These are phyloP conservation scores for Beauveria sp. DNA, from an alignment of 2,329 filamentous ascomycete species.

Conservation along the genomic window DNA sequence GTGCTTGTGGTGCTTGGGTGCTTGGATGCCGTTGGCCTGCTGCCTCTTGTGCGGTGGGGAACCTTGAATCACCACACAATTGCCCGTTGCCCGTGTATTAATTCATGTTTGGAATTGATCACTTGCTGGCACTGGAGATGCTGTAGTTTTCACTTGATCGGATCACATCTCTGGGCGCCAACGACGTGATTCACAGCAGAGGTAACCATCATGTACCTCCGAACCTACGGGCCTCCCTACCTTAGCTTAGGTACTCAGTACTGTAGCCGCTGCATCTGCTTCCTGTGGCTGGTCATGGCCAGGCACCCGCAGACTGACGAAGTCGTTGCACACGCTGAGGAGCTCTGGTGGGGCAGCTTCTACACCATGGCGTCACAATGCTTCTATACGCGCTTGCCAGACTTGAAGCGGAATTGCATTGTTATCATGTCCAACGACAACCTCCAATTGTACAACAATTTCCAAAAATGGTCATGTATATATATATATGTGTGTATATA, in stretches of 20 bases:
- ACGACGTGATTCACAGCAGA: not conserved
- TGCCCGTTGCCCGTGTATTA: too few relatives aligned
- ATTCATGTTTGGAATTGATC: not conserved
- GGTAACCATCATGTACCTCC: too few relatives aligned
- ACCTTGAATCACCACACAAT: not conserved
- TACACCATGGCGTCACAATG: not conserved
- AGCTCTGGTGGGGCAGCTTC: not conserved
- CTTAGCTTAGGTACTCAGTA: not conserved
- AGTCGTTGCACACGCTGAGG: not conserved
- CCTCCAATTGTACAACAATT: not conserved
- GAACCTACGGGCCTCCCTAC: too few relatives aligned
- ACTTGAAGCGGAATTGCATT: not conserved
- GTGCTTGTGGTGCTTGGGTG: too few relatives aligned
- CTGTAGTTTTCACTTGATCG: not conserved
- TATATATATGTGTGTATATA: not conserved
- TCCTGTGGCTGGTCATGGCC: not conserved
- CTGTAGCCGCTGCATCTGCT: too few relatives aligned
- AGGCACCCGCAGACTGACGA: constrained; percentile 10
- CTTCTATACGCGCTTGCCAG: not conserved
- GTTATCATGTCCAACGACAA: not conserved
- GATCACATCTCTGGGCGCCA: not conserved
- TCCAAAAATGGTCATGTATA: not conserved
- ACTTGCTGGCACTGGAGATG: not conserved
- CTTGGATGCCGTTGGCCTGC: constrained; percentile 6
- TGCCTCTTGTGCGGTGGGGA: constrained; percentile 6